These are phyloP conservation scores for Calycina marina DNA, from an alignment of 2,329 filamentous ascomycete species.

Conservation along the genomic window DNA sequence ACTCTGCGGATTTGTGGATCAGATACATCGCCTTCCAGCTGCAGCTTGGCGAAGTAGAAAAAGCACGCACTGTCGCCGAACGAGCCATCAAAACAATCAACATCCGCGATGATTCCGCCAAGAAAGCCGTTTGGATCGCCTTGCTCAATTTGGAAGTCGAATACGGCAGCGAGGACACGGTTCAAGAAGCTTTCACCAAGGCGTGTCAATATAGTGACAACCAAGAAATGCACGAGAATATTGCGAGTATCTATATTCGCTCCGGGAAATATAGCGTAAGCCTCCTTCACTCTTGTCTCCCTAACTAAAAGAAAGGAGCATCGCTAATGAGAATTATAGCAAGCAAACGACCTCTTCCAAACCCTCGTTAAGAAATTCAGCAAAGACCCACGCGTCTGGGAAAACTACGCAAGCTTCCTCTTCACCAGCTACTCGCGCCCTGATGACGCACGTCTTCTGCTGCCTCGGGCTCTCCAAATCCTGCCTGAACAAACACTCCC, in stretches of 20 bases:
- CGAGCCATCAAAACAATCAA: constrained; percentile 84
- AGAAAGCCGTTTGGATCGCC: constrained; percentile 90
- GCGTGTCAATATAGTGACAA: constrained; percentile 90
- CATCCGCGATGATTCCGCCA: constrained; percentile 80
- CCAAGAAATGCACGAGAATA: constrained; percentile 74
- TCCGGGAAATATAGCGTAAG: constrained; percentile 72
- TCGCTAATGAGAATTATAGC: constrained; percentile 34
- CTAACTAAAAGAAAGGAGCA: not conserved
- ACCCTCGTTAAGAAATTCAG: constrained; percentile 77
- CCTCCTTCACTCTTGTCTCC: constrained; percentile 3
- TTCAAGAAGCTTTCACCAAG: constrained; percentile 78
- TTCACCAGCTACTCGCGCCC: constrained; percentile 58
- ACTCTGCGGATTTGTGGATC: constrained; percentile 89
- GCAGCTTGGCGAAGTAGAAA: constrained; percentile 75
- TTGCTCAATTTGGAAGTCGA: constrained; percentile 87
- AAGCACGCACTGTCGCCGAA: constrained; percentile 79
- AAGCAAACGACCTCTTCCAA: constrained; percentile 82
- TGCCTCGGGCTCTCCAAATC: constrained; percentile 73
- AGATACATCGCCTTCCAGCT: constrained; percentile 99
- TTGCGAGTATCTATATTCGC: constrained; percentile 91
- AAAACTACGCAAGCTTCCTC: constrained; percentile 90
- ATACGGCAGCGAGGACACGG: constrained; percentile 68
- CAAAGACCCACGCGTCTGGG: constrained; percentile 67
- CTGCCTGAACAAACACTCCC: constrained; percentile 51
- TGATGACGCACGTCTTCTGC: constrained; percentile 61